Evolutionary conservation across 305 asterid species (phyloP).

Genomic region (Fraxinus albicans): DNA sequence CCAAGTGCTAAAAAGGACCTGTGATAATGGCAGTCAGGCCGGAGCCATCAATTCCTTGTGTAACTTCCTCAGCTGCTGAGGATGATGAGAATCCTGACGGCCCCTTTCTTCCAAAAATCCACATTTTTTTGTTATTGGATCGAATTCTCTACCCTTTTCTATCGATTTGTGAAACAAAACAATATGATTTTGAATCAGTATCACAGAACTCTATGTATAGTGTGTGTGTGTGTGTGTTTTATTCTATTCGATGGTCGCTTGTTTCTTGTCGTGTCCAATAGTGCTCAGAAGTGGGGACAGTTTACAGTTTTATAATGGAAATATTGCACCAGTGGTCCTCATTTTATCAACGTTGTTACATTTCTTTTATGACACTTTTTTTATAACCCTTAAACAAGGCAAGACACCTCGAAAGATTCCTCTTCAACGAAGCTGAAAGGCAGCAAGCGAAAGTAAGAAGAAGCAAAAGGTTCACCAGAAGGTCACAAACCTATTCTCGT

Average conservation of each 20-base stretch:
- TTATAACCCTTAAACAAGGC: too few relatives aligned
- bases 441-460: too few relatives aligned
- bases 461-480: too few relatives aligned
- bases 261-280: neutral
- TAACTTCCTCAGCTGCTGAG: constrained; percentile 72
- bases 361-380: neutral
- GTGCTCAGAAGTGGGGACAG: neutral
- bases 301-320: neutral
- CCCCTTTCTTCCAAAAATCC: constrained; percentile 56
- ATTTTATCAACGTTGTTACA: neutral
- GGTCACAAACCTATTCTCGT: too few relatives aligned
- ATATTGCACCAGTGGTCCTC: neutral
- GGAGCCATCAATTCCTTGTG: constrained; percentile 61
- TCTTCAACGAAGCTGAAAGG: too few relatives aligned
- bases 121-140: constrained; percentile 29
- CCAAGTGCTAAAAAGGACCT: constrained; percentile 32
- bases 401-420: too few relatives aligned
- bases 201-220: neutral
- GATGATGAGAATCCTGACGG: constrained; percentile 57
- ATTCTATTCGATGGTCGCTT: neutral
- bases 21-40: constrained; percentile 72
- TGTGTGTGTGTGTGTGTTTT: neutral
- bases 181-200: neutral
- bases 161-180: neutral
- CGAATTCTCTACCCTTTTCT: neutral